Evolutionary conservation across 208 protist species (phyloP).

Genomic region (Acanthamoeba castellanii): DNA sequence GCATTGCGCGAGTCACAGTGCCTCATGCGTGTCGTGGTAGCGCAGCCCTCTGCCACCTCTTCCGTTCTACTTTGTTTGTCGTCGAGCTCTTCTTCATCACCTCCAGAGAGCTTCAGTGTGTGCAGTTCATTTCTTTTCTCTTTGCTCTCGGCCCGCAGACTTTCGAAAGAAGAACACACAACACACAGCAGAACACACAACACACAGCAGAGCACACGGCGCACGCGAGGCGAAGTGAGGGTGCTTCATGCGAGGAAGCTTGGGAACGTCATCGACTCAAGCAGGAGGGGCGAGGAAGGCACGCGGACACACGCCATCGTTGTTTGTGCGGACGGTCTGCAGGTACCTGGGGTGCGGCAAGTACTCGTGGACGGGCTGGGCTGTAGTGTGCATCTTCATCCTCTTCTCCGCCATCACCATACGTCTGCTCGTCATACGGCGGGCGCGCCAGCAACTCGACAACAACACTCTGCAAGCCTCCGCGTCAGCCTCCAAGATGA

Average conservation of each 20-base stretch:
- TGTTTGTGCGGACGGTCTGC: neutral
- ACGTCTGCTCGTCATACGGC: neutral
- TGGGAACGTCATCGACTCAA: neutral
- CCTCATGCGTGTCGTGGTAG: too few relatives aligned
- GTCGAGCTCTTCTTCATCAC: too few relatives aligned
- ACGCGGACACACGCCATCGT: neutral
- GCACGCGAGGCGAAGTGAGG: too few relatives aligned
- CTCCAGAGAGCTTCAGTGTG: too few relatives aligned
- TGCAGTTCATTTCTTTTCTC: too few relatives aligned
- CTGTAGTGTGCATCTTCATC: conserved; percentile 8
- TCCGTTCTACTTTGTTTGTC: too few relatives aligned
- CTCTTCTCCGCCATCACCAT: conserved; percentile 31
- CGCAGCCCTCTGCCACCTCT: too few relatives aligned
- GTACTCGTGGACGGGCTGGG: conserved; percentile 43
- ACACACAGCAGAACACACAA: neutral
- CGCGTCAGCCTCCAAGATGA: neutral
- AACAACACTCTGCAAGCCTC: neutral
- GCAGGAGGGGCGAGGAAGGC: neutral
- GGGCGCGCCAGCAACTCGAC: neutral
- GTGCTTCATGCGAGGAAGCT: neutral
- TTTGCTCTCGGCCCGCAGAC: too few relatives aligned
- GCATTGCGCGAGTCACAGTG: neutral
- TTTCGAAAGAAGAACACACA: too few relatives aligned
- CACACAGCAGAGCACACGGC: too few relatives aligned
- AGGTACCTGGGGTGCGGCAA: neutral